Evolutionary conservation across 805 yeast species (phyloP), one percentile per base, ranked within the genome.

Genomic region (Yamadazyma laniorum): DNA sequence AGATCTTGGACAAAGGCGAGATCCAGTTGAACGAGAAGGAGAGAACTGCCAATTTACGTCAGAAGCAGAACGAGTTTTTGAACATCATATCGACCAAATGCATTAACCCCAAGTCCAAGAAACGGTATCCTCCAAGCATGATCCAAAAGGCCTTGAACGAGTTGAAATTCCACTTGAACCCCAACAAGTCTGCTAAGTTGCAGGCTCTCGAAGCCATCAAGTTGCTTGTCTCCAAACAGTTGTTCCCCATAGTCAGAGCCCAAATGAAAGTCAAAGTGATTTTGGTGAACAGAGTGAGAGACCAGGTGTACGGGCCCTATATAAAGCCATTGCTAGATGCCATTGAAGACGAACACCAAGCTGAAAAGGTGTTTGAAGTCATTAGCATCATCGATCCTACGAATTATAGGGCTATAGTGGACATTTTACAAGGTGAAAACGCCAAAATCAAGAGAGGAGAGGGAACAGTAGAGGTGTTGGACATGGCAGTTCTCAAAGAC

Each of bases 1-100:
- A 88, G 52, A 93, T 93, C 38, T 65, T 93, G 43, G 79, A 77
- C 40, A 88, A 86, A 56, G 99, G 99, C 27, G 99, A 93, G 60
- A 82, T 93, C 48, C 98, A 93, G 59, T 74, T 93, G 37, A 88
- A 93, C 51, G 96, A 88, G 59, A 89, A 87, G 66, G 99, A 93
- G 63, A 73, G 99, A 53, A 83, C 78, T 47, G 82, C 84, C 33
- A 82, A 83, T 57, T 61, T 79, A 42, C 74, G 72, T 39, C 90
- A 86, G 59, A 74, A 82, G 34, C 86, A 80, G 47, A 87, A 87
- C 47, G 95, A 89, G 53, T 82, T 89, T 44, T 65, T 93, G 23
- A 87, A 82, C 34, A 79, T 88, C 30, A 80, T 93, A 21, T 84
- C 95, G 13, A 82, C 95, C 3, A 89, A 88, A 59, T 90, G 97